Base-by-base conservation (phyloP, 441 rosid species). In the Jatropha podagrica region DNA sequence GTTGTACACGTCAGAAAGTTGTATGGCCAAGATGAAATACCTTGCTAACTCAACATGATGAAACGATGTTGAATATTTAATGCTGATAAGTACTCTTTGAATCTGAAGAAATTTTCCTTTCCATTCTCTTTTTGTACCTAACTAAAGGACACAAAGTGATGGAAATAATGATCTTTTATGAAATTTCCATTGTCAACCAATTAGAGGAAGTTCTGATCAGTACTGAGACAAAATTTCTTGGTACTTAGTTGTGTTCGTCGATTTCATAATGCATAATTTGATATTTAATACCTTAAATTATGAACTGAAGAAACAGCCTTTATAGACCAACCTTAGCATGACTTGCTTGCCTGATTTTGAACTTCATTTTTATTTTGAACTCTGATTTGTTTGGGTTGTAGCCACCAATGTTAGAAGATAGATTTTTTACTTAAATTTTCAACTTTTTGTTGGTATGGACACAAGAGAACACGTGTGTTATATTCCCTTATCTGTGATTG, bases 261-360 rank as follows among this genome's bases (percentile, higher is more conserved):
- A 64, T 64, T 72, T 60, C 74, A 20, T 23, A 13, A 62, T 37
- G 7, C 44, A 62, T 62, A 6, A 62, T 3, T 5, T 60, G 64
- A 60, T 15, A 56, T 40, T 38, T 40, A 41, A 10, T 41, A 41
- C 26, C 23, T 41, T 7, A 8, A 62, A 18, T 0, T 65, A 41
- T 65, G 68, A 60, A 12, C 17, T 20, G 38, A 15, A 41, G 20
- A 20, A 41, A 56, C 32, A 40, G 52, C 5, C 20, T 51, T 0
- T 68, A 9, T 23, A 27, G 42, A 51, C 56, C 42, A 4, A 42
- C 0, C 65, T 10, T 59, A 44, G n/a, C 66, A 26, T 70, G 52
- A 56, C 37, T 10, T 60, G 67, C 55, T 58, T 44, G 55, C 49
- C 20, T 64, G 38, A 69, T 67, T 38, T 46, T 63, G 11, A 65